Evolutionary conservation across 495 filamentous ascomycete genomes (phyloP).

Genomic region (Trichoderma erinaceum): DNA sequence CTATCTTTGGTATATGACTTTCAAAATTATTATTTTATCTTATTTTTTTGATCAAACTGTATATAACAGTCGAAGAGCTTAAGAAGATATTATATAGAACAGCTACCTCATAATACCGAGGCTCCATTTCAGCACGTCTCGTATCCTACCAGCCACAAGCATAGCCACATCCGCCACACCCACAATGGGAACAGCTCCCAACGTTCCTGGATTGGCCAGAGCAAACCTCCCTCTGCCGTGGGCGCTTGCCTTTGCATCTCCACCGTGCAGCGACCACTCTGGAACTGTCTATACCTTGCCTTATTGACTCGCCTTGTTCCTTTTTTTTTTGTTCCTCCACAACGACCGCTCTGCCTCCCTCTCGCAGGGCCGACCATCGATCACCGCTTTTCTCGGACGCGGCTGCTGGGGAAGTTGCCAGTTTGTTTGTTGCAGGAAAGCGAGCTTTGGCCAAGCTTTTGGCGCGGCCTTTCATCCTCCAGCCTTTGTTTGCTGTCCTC

Average conservation of each 20-base stretch:
- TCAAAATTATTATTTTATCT: no score
- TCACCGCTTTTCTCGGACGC: not conserved
- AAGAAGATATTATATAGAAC: no score
- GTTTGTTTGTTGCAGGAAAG: not conserved
- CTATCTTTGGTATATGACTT: no score
- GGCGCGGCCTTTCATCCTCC: not conserved
- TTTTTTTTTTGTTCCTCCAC: not conserved
- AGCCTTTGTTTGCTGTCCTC: not conserved
- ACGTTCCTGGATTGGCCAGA: not conserved
- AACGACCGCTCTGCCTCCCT: not conserved
- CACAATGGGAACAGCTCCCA: not conserved
- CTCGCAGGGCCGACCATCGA: not conserved
- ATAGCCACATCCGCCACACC: not conserved
- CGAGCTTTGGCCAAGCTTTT: not conserved
- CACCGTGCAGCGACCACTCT: slow-evolving; percentile 5
- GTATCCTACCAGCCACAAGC: no score
- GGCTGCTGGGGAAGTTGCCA: slow-evolving; percentile 4
- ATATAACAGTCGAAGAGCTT: no score
- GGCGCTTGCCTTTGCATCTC: slow-evolving; percentile 6
- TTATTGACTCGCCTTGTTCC: not conserved
- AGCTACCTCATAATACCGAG: no score
- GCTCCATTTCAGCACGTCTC: no score
- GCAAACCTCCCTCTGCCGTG: slow-evolving; percentile 10
- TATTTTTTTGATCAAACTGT: no score
- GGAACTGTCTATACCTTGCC: not conserved